phyloP scores from a whole-genome alignment of 2,329 filamentous ascomycete genomes.

The Diaporthe citriasiana region DNA sequence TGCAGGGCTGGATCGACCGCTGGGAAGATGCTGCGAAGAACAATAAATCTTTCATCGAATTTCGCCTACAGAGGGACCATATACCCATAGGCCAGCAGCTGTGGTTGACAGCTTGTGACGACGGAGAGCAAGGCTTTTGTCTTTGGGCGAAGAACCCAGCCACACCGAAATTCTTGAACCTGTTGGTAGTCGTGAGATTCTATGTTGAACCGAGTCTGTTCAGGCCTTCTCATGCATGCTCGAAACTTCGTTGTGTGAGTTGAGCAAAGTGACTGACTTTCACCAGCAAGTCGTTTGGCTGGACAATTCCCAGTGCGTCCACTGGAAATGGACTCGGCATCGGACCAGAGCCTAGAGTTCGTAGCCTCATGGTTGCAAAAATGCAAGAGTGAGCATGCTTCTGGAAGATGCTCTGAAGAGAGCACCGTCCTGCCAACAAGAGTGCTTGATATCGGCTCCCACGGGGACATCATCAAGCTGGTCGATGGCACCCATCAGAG shows the following conservation, averaged over 20 bases:
- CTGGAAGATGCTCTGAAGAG: background rate
- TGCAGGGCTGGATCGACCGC: conserved; percentile 6
- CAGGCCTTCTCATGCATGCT: background rate
- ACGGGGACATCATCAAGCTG: conserved; percentile 39
- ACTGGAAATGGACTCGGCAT: conserved; percentile 10
- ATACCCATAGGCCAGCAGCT: conserved; percentile 7
- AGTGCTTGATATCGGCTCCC: conserved; percentile 37
- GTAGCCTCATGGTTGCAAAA: conserved; percentile 11
- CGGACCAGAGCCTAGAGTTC: background rate
- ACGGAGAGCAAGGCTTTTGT: conserved; percentile 12
- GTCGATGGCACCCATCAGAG: conserved; percentile 32
- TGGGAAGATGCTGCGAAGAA: conserved; percentile 24
- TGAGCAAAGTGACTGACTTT: background rate
- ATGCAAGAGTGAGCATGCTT: background rate
- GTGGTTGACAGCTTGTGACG: conserved; percentile 1
- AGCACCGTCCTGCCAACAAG: conserved; percentile 20
- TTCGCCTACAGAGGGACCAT: background rate
- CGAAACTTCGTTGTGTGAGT: background rate
- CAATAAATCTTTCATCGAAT: conserved; percentile 17
- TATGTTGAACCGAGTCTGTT: background rate
- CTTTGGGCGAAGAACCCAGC: conserved; percentile 19
- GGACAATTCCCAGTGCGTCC: conserved; percentile 5
- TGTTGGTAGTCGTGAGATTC: conserved; percentile 25
- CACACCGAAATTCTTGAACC: background rate
- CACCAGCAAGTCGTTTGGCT: conserved; percentile 3